Evolutionary conservation across 2,329 filamentous ascomycete genomes (phyloP).

Genomic region (Myrmaecium sp.): DNA sequence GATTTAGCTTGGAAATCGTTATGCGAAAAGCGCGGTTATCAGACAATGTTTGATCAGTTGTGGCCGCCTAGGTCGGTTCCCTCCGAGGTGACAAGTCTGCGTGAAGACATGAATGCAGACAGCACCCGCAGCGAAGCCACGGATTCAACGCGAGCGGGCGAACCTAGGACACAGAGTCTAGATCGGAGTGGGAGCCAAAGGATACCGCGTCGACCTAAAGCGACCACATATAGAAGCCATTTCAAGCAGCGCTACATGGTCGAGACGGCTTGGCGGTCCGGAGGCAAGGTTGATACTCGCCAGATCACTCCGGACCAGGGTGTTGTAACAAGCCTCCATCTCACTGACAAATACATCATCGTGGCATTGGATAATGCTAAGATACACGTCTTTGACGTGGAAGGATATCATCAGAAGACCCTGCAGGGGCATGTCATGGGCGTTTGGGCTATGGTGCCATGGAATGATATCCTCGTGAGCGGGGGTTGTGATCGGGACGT

Average conservation of each 20-base stretch:
- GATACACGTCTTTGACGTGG: slow-evolving; percentile 93
- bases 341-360: slow-evolving; percentile 93
- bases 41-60: slow-evolving; percentile 28
- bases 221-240: slow-evolving; percentile 82
- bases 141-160: too few species aligned
- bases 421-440: slow-evolving; percentile 96
- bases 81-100: too few species aligned
- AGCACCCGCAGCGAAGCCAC: slow-evolving; percentile 30
- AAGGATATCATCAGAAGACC: slow-evolving; percentile 75
- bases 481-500: slow-evolving; percentile 95
- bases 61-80: too few species aligned
- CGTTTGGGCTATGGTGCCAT: slow-evolving; percentile 98
- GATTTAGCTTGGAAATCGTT: slow-evolving; percentile 98
- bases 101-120: slow-evolving; percentile 9
- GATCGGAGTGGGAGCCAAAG: slow-evolving; percentile 31
- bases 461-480: slow-evolving; percentile 87
- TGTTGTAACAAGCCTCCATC: slow-evolving; percentile 85
- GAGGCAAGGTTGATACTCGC: slow-evolving; percentile 64
- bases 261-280: slow-evolving; percentile 89
- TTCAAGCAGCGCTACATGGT: slow-evolving; percentile 97
- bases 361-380: slow-evolving; percentile 95
- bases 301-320: slow-evolving; percentile 94
- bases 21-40: slow-evolving; percentile 90
- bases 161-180: slow-evolving; percentile 37
- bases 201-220: slow-evolving; percentile 35